These are phyloP conservation scores for Codiaeum variegatum DNA, from an alignment of 441 rosid species.

Conservation along the genomic window DNA sequence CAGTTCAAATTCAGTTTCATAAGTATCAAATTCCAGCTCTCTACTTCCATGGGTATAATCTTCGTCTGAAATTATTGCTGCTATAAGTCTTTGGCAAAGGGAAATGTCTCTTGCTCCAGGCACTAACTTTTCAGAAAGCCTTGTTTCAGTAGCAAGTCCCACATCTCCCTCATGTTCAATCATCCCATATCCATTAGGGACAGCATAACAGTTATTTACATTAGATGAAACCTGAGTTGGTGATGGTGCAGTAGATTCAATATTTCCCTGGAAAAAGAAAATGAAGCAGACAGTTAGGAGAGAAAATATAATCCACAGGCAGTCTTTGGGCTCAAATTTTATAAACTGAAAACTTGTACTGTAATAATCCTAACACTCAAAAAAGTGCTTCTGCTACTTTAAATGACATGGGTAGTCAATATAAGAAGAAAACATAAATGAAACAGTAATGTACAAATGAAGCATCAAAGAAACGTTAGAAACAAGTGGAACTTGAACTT, in stretches of 20 bases:
- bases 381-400: neutral
- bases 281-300: constrained; percentile 5
- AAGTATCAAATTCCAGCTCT: constrained; percentile 44
- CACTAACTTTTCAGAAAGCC: constrained; percentile 35
- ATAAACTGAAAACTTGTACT: neutral
- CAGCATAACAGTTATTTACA: constrained; percentile 26
- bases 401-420: no score
- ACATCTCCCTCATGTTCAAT: constrained; percentile 31
- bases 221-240: constrained; percentile 36
- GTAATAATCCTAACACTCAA: neutral
- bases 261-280: constrained; percentile 46
- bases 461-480: neutral
- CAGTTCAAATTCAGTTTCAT: constrained; percentile 50
- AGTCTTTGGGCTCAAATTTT: neutral
- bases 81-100: constrained; percentile 73
- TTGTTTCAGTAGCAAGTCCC: constrained; percentile 26
- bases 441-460: neutral
- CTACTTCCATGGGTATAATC: constrained; percentile 43
- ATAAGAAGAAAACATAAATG: no score
- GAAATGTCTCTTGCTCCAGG: constrained; percentile 42
- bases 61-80: constrained; percentile 86
- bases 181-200: constrained; percentile 36
- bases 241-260: constrained; percentile 33
- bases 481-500: constrained; percentile 1
- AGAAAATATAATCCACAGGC: neutral